Evolutionary conservation across 176 grass and related monocot genomes (phyloP).

Genomic region (Paspalum vaginatum): DNA sequence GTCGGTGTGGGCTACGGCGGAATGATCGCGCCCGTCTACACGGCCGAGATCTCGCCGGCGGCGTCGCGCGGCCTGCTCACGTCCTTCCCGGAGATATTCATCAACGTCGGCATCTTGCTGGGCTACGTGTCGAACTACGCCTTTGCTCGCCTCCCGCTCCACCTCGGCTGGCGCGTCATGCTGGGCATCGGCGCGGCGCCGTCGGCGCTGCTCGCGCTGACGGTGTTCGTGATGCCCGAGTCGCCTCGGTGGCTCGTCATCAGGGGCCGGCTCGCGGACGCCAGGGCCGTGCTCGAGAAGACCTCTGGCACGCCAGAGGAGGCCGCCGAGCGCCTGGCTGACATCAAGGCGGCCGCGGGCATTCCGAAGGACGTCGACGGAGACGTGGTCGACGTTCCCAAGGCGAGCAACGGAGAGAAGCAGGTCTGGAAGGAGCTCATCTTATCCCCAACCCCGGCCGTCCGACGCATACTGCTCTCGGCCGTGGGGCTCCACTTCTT

Average conservation of each 20-base stretch:
- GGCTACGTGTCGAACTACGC: conserved; percentile 81
- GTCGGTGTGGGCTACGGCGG: conserved; percentile 65
- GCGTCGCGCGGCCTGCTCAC: conserved; percentile 63
- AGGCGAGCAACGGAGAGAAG: conserved; percentile 29
- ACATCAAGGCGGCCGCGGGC: conserved; percentile 67
- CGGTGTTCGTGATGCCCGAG: conserved; percentile 76
- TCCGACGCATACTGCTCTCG: conserved; percentile 61
- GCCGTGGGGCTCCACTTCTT: conserved; percentile 68
- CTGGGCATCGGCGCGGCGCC: conserved; percentile 64
- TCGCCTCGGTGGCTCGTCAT: conserved; percentile 83
- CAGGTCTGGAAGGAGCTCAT: conserved; percentile 76
- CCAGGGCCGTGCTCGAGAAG: conserved; percentile 58
- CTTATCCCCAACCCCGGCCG: conserved; percentile 39
- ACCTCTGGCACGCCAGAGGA: conserved; percentile 60
- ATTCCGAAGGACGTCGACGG: conserved; percentile 57
- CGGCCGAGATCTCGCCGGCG: conserved; percentile 66
- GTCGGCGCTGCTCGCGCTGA: conserved; percentile 57
- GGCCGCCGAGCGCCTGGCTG: conserved; percentile 58
- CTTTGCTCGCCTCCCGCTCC: conserved; percentile 47
- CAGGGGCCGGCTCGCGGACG: conserved; percentile 68
- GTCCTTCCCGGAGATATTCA: conserved; percentile 74
- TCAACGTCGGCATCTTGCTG: conserved; percentile 84
- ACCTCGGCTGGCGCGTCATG: conserved; percentile 78
- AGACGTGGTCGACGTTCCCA: conserved; percentile 59
- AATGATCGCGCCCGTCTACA: conserved; percentile 74